Conservation (phyloP, 1,284 basidiomycete genomes). For the Peniophora sp. region DNA sequence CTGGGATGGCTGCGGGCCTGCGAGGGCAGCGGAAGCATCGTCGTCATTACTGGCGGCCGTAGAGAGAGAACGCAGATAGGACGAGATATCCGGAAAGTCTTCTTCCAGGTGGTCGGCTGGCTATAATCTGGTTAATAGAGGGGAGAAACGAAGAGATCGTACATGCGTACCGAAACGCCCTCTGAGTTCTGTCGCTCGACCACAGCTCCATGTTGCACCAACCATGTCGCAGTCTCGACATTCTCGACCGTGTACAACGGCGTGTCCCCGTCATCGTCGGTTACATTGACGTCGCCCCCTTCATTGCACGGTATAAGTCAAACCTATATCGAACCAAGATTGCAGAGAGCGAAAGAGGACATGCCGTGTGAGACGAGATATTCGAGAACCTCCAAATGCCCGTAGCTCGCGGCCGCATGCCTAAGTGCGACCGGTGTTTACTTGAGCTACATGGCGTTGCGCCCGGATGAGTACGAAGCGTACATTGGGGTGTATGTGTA, state of each 20-base stretch:
- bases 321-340: too few relatives aligned
- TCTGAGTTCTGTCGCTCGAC: slow-evolving; percentile 58
- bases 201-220: slow-evolving; percentile 77
- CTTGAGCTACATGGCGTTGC: slow-evolving; percentile 3
- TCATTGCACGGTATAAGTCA: slow-evolving; percentile 6
- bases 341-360: too few relatives aligned
- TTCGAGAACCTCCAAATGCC: slow-evolving; percentile 66
- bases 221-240: slow-evolving; percentile 68
- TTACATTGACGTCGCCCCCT: slow-evolving; percentile 84
- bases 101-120: slow-evolving; percentile 69
- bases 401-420: slow-evolving; percentile 95
- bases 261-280: slow-evolving; percentile 85
- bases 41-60: slow-evolving; percentile 8
- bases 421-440: slow-evolving; percentile 23
- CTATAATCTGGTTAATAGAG: slow-evolving; percentile 27
- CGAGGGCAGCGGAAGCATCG: slow-evolving; percentile 9
- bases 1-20: slow-evolving; percentile 42
- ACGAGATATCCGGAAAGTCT: slow-evolving; percentile 74
- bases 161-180: slow-evolving; percentile 65
- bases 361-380: slow-evolving; percentile 72
- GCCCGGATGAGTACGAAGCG: slow-evolving; percentile 16
- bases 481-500: slow-evolving; percentile 87
- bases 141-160: background rate
- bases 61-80: slow-evolving; percentile 43
- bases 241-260: slow-evolving; percentile 88